A percentile compares a stretch with the other conserved stretches of the same genome.
phyloP scores from a whole-genome alignment of 768 basidiomycete species.

The Auricularia sp. region DNA sequence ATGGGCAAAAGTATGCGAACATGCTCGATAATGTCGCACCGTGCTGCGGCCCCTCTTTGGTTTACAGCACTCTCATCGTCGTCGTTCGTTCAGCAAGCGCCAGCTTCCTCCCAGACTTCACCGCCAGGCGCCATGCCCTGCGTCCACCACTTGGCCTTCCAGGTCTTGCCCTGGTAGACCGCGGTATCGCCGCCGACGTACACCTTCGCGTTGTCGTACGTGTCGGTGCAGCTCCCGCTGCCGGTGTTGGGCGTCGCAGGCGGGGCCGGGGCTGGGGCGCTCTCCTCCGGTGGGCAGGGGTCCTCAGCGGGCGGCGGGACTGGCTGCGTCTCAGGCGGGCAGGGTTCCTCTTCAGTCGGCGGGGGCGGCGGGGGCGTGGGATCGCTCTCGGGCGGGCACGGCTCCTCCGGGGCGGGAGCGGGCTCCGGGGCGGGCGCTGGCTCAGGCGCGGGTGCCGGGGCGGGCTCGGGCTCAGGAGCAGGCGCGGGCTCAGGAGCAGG shows the following conservation, averaged over 20 bases:
- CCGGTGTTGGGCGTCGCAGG: background rate
- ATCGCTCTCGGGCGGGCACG: background rate
- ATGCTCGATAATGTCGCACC: too few relatives aligned
- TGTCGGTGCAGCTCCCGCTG: background rate
- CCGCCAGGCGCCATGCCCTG: background rate
- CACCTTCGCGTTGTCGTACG: background rate
- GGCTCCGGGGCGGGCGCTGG: background rate
- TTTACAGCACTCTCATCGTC: too few relatives aligned
- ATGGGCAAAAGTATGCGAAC: too few relatives aligned
- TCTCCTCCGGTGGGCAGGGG: background rate
- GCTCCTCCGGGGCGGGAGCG: background rate
- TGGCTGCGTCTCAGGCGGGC: background rate
- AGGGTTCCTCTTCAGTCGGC: background rate
- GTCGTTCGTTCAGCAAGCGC: background rate
- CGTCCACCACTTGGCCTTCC: constrained; percentile 1
- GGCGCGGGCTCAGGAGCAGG: background rate
- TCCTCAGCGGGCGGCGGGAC: background rate
- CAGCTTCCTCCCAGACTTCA: background rate
- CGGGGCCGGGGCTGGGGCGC: background rate
- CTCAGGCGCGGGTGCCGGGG: background rate
- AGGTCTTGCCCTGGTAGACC: background rate
- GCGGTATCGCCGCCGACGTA: background rate
- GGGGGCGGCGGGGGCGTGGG: background rate
- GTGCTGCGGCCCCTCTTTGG: too few relatives aligned
- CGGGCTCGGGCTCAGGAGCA: background rate